phyloP scores from a whole-genome alignment of 1,284 basidiomycete species.

The Naganishia albida region DNA sequence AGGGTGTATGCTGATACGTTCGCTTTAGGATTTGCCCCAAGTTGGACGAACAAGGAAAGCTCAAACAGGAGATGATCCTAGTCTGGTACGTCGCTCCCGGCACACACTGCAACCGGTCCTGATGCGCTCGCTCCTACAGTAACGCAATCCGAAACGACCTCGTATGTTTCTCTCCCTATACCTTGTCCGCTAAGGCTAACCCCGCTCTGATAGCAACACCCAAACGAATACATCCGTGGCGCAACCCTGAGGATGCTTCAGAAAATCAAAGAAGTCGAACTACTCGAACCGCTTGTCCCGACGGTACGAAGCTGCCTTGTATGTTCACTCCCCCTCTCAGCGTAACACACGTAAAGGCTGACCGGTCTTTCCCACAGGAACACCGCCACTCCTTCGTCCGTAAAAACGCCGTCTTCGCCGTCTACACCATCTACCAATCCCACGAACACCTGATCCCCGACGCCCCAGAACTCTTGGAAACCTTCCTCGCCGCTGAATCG shows the following conservation, averaged over 20 bases:
- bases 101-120: neutral
- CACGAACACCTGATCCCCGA: slow-evolving; percentile 95
- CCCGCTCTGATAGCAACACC: slow-evolving; percentile 74
- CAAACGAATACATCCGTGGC: slow-evolving; percentile 99
- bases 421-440: slow-evolving; percentile 90
- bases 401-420: slow-evolving; percentile 97
- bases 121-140: slow-evolving; percentile 54
- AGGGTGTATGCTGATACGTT: neutral
- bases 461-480: slow-evolving; percentile 93
- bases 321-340: slow-evolving; percentile 33
- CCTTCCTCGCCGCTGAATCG: slow-evolving; percentile 94
- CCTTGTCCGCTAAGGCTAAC: neutral
- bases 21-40: slow-evolving; percentile 78
- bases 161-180: slow-evolving; percentile 57
- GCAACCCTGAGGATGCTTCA: slow-evolving; percentile 95
- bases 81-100: slow-evolving; percentile 72
- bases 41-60: slow-evolving; percentile 92
- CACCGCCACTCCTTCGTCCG: slow-evolving; percentile 98
- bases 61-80: slow-evolving; percentile 99
- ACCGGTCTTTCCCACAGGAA: slow-evolving; percentile 58
- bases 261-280: slow-evolving; percentile 91
- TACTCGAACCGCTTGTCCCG: slow-evolving; percentile 93
- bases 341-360: neutral
- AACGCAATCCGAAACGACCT: slow-evolving; percentile 98
- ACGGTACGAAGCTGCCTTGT: slow-evolving; percentile 85